Percentiles rank a stretch among this genome's conserved stretches.
Evolutionary conservation across 2,329 filamentous ascomycete genomes (phyloP).

Genomic region (Pseudocercospora macadamiae): DNA sequence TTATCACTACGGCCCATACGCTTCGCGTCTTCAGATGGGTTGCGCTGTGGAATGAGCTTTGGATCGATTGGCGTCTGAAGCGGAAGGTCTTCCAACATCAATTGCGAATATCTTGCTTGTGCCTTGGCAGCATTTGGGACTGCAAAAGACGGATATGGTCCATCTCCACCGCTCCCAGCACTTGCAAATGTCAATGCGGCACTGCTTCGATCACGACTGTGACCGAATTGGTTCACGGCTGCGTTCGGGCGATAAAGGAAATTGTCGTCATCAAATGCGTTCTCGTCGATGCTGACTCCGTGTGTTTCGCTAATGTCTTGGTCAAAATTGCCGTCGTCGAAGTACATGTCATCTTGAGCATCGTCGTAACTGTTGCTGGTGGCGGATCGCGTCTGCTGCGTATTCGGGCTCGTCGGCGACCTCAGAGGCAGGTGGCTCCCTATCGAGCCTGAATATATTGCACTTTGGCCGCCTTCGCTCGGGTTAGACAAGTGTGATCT

Average conservation of each 20-base stretch:
- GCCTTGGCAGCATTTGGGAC: slow-evolving; percentile 32
- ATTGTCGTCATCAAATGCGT: slow-evolving; percentile 40
- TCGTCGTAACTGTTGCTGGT: slow-evolving; percentile 12
- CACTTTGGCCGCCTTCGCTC: slow-evolving; percentile 18
- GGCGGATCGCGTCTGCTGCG: not conserved
- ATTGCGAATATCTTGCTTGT: slow-evolving; percentile 30
- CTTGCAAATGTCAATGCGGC: slow-evolving; percentile 23
- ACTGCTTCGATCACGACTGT: slow-evolving; percentile 27
- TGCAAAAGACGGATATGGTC: slow-evolving; percentile 39
- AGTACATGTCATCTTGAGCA: slow-evolving; percentile 40
- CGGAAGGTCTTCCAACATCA: slow-evolving; percentile 37
- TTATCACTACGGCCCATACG: slow-evolving; percentile 33
- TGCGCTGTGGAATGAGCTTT: slow-evolving; percentile 37
- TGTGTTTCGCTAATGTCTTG: slow-evolving; percentile 30
- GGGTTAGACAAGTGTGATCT: slow-evolving; percentile 1
- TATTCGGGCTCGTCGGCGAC: not conserved
- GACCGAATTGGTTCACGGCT: slow-evolving; percentile 17
- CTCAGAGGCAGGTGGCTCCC: slow-evolving; percentile 9
- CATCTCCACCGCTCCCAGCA: slow-evolving; percentile 25
- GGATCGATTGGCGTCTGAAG: slow-evolving; percentile 32
- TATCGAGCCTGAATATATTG: slow-evolving; percentile 20
- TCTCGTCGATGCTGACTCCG: slow-evolving; percentile 36
- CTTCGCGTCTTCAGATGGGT: slow-evolving; percentile 39
- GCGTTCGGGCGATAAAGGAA: slow-evolving; percentile 27
- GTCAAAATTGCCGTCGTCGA: slow-evolving; percentile 41